Base-by-base conservation (phyloP, 2,329 filamentous ascomycete species). In the Epichloe coenophiala region DNA sequence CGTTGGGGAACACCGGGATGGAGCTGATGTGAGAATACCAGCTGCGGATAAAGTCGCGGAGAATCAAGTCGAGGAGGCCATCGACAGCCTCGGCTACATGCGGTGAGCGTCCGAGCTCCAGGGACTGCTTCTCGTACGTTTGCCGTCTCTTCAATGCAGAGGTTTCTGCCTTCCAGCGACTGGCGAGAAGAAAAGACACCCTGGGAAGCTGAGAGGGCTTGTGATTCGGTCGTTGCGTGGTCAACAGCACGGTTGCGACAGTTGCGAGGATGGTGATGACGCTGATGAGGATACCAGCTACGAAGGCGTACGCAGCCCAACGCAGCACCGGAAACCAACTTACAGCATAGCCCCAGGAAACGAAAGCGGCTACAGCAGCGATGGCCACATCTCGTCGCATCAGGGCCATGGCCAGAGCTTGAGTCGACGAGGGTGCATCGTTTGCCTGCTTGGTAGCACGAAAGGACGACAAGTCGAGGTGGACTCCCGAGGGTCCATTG, bases 21-120 rank as follows among this genome's bases (percentile, higher is more conserved):
- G 75, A 77, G 69, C 88, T 95, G 62, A 98, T 96, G 60, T 81
- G 78, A 35, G 75, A 77, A 66, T 96, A 97, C 93, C 93, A 98
- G 45, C 83, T 84, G 52, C 77, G 80, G 51, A 98, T 80, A 63
- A 95, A 96, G 64, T 96, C 88, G 56, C 86, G 78, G 56, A 88
- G 68, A 48, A 95, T 78, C 48, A 89, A 71, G 47, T 83, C 79
- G 43, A 98, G 76, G 35, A 97, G 69, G 48, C 81, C 77, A 66
- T 96, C 88, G 56, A 97, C 71, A 44, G 84, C 85, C 59, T 83
- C 78, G 11, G 89, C 94, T 50, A 97, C 80, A 52, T 82, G 76
- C 58, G 84, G 81, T 19, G 87, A 90, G 49, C 83, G 77, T 11
- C 52, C 52, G 51, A 85, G 78, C 61, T 88, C 88, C 54, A 98